Percentiles rank a stretch among this genome's conserved stretches.
These are phyloP conservation scores for Falciphora oryzae DNA, from an alignment of 2,329 filamentous ascomycete species.

Conservation along the genomic window DNA sequence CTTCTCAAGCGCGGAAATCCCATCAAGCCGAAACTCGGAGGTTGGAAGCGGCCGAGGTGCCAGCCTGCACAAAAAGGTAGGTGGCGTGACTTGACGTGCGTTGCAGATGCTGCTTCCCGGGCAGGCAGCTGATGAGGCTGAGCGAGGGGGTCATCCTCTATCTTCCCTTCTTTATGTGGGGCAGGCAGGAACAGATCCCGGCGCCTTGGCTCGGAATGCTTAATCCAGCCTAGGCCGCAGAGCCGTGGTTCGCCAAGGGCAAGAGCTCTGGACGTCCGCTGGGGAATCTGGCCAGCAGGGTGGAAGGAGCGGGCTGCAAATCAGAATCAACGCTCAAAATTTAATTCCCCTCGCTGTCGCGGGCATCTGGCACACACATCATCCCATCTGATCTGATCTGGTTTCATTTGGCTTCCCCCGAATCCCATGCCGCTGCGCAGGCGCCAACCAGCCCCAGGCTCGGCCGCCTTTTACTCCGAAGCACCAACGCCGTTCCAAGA, in stretches of 20 bases:
- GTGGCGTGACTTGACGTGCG: background rate
- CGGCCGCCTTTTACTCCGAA: no score
- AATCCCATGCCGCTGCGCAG: background rate
- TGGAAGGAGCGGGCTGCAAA: no score
- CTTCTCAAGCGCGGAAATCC: background rate
- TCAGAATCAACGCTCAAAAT: no score
- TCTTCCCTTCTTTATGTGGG: background rate
- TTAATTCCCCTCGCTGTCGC: background rate
- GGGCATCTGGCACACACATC: background rate
- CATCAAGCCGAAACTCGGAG: slow-evolving; percentile 10
- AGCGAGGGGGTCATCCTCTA: background rate
- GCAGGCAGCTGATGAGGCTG: background rate
- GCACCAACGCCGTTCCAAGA: no score
- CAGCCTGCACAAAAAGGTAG: slow-evolving; percentile 6
- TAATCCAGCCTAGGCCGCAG: background rate
- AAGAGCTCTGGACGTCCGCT: slow-evolving; percentile 1
- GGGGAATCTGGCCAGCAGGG: background rate
- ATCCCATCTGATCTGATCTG: background rate
- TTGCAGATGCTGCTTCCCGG: background rate
- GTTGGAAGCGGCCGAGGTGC: slow-evolving; percentile 15
- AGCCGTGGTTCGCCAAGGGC: background rate
- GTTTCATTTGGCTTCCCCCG: background rate
- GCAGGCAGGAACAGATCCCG: background rate
- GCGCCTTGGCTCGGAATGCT: background rate
- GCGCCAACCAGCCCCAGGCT: no score